Evolutionary conservation across 495 filamentous ascomycete species (phyloP).

Genomic region (Barbatosphaeria neglecta): DNA sequence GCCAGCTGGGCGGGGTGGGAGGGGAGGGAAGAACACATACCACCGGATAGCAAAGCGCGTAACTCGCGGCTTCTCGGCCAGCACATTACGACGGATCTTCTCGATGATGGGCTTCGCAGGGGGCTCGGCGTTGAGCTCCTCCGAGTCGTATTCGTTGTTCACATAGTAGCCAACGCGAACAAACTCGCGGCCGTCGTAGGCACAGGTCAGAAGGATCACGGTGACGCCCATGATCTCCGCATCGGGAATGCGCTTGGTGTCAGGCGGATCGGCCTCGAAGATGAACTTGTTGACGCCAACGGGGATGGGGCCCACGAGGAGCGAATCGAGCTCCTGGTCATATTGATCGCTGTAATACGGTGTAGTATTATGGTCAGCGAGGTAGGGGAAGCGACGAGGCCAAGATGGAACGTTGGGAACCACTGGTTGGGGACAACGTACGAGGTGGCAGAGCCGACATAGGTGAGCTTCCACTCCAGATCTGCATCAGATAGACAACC

Average conservation of each 20-base stretch:
- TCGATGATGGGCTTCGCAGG: conserved; percentile 87
- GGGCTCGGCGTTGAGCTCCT: conserved; percentile 76
- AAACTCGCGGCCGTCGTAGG: conserved; percentile 92
- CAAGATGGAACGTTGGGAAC: neutral
- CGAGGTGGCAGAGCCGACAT: conserved; percentile 96
- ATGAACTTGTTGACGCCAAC: conserved; percentile 97
- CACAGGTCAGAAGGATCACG: conserved; percentile 90
- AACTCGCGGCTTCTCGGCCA: conserved; percentile 94
- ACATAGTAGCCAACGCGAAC: conserved; percentile 98
- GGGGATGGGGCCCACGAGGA: conserved; percentile 91
- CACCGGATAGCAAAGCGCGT: conserved; percentile 99
- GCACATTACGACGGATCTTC: conserved; percentile 77
- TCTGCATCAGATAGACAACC: conserved; percentile 45
- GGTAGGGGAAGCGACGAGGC: conserved; percentile 2
- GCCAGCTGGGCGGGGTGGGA: conserved; percentile 6
- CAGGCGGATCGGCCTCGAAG: conserved; percentile 88
- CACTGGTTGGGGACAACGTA: conserved; percentile 37
- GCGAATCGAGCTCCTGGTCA: conserved; percentile 93
- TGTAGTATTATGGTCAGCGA: too few relatives aligned
- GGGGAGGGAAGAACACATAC: conserved; percentile 38
- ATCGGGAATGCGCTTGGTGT: conserved; percentile 77
- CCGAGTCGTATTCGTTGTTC: conserved; percentile 94
- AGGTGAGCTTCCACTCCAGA: conserved; percentile 98
- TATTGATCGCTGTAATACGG: conserved; percentile 63
- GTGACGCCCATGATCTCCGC: conserved; percentile 95